Percentiles rank a stretch among this genome's conserved stretches.
Conservation (phyloP, 305 asterid genomes). For the Fraxinus sp. region DNA sequence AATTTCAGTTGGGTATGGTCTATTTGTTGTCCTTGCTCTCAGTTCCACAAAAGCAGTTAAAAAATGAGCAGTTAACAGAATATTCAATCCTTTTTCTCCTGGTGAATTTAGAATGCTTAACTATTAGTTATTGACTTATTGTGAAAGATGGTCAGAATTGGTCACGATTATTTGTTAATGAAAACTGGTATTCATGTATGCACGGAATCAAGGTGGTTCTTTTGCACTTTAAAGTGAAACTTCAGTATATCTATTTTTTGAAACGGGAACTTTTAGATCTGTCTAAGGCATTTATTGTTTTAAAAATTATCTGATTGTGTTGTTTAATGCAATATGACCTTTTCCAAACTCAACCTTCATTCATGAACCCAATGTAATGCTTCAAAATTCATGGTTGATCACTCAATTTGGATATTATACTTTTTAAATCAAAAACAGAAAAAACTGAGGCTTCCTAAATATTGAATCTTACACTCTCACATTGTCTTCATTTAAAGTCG, state of each 20-base stretch:
- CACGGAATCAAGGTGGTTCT: neutral
- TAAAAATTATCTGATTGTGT: neutral
- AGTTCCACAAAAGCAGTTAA: neutral
- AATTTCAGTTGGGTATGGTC: neutral
- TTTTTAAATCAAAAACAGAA: neutral
- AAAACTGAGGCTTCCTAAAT: neutral
- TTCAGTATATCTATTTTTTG: neutral
- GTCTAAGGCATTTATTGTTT: neutral
- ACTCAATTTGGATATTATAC: neutral
- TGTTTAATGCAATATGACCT: neutral
- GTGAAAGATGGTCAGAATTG: neutral
- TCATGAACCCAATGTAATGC: neutral
- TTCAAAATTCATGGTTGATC: neutral
- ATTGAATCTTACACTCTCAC: neutral
- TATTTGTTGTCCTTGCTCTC: neutral
- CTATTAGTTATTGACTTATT: neutral
- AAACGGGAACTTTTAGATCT: neutral
- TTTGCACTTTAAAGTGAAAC: neutral
- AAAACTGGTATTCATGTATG: neutral
- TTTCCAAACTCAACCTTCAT: neutral
- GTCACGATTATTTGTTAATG: neutral
- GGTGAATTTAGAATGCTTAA: neutral
- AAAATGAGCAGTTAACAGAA: neutral
- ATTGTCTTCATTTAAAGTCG: neutral
- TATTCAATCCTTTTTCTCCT: neutral